Conservation (phyloP, 2,329 filamentous ascomycete genomes). For the Epichloe baconii region DNA sequence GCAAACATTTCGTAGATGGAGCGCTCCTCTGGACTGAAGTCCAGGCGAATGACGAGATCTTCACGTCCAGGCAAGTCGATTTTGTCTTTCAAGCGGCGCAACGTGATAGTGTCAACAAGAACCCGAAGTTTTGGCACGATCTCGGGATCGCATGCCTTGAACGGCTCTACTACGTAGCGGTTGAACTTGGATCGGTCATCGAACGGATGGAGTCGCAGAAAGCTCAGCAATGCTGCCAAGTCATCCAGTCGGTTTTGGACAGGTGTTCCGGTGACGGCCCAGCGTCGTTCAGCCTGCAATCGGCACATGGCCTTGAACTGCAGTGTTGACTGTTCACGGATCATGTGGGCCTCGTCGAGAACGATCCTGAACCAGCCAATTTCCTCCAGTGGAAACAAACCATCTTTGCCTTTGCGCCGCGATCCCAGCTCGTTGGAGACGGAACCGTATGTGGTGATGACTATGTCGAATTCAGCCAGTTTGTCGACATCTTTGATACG, state of each 20-base stretch:
- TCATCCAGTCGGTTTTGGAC: constrained; percentile 92
- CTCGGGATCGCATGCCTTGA: constrained; percentile 74
- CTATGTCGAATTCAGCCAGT: constrained; percentile 63
- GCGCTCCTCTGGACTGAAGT: constrained; percentile 64
- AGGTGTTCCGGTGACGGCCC: constrained; percentile 95
- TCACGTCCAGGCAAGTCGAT: constrained; percentile 66
- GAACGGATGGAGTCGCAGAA: constrained; percentile 75
- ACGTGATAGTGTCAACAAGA: constrained; percentile 85
- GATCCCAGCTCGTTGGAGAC: constrained; percentile 65
- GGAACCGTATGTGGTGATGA: constrained; percentile 89
- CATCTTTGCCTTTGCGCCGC: constrained; percentile 47
- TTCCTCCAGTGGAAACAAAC: constrained; percentile 53
- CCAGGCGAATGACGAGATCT: constrained; percentile 60
- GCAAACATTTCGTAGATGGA: constrained; percentile 76
- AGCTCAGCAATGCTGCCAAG: constrained; percentile 73
- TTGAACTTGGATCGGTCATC: constrained; percentile 64
- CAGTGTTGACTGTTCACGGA: constrained; percentile 69
- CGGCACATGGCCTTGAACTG: constrained; percentile 77
- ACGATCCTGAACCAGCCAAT: constrained; percentile 91
- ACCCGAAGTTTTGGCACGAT: constrained; percentile 77
- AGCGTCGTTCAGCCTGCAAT: constrained; percentile 67
- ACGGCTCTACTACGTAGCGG: constrained; percentile 68
- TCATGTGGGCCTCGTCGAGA: constrained; percentile 88
- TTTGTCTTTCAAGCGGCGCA: constrained; percentile 83
- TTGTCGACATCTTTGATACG: constrained; percentile 55